Evolutionary conservation across 148 eudicot species (phyloP).

Genomic region (Rhododendron molle): DNA sequence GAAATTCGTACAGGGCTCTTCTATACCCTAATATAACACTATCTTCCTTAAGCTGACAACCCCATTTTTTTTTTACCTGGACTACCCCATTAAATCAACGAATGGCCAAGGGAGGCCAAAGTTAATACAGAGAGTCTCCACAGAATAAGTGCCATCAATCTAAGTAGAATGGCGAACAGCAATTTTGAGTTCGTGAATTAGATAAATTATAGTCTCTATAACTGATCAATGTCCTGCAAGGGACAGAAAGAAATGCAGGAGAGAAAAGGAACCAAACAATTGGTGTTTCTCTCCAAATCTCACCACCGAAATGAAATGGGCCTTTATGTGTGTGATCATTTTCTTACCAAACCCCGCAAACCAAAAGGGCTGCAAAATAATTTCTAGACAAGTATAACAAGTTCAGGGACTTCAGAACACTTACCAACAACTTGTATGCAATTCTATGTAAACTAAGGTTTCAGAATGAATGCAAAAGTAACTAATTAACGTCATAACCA

Average conservation of each 20-base stretch:
- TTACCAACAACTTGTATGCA: neutral
- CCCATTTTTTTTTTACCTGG: neutral
- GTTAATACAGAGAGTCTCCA: neutral
- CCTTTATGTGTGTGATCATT: neutral
- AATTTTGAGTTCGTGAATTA: neutral
- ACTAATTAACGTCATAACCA: neutral
- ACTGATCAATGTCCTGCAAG: neutral
- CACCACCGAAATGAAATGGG: neutral
- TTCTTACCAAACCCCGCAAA: neutral
- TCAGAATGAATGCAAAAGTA: neutral
- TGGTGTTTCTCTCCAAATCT: neutral
- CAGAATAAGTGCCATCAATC: neutral
- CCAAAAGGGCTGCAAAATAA: neutral
- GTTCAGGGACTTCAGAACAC: neutral
- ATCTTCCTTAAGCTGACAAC: neutral
- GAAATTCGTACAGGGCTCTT: neutral
- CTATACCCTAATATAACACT: neutral
- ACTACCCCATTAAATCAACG: neutral
- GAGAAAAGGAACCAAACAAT: neutral
- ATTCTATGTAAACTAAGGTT: neutral
- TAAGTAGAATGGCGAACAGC: neutral
- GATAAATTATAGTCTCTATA: neutral
- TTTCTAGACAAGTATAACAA: neutral
- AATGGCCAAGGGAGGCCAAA: neutral
- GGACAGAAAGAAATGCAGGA: neutral